Conservation (phyloP, 371 early-diverging fungal species). For the Mycotypha africana region DNA sequence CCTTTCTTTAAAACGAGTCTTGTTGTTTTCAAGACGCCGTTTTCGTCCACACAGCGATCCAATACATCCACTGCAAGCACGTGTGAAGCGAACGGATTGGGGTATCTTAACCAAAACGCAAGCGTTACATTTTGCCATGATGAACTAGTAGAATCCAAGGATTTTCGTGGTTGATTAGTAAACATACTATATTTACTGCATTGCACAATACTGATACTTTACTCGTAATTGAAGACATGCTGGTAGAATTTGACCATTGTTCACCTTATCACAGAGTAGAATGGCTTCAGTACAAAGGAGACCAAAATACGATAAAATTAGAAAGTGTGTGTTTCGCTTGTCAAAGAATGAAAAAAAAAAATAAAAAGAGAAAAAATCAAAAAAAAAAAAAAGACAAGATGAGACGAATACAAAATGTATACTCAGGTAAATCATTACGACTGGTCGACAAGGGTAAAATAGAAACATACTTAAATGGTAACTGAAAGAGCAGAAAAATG, state of each 20-base stretch:
- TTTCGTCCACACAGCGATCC: constrained; percentile 77
- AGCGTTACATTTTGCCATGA: constrained; percentile 82
- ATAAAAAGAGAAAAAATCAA: not conserved
- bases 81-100: constrained; percentile 96
- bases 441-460: constrained; percentile 9
- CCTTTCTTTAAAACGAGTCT: constrained; percentile 88
- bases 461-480: too few species aligned
- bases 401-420: not conserved
- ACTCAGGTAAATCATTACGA: too few species aligned
- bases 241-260: constrained; percentile 55
- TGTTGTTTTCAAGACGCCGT: constrained; percentile 80
- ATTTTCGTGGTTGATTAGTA: not conserved
- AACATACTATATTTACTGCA: constrained; percentile 11
- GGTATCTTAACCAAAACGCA: constrained; percentile 92
- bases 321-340: too few species aligned
- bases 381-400: not conserved
- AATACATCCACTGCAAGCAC: constrained; percentile 87
- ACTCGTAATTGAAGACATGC: constrained; percentile 71
- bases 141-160: constrained; percentile 35
- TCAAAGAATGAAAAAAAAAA: not conserved
- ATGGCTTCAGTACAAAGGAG: too few species aligned
- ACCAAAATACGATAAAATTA: too few species aligned
- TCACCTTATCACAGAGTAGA: too few species aligned
- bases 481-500: too few species aligned
- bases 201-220: constrained; percentile 11